A percentile compares a stretch with the other conserved stretches of the same genome.
phyloP scores from a whole-genome alignment of 257 asterid genomes.

The Solanum tarapatanum region DNA sequence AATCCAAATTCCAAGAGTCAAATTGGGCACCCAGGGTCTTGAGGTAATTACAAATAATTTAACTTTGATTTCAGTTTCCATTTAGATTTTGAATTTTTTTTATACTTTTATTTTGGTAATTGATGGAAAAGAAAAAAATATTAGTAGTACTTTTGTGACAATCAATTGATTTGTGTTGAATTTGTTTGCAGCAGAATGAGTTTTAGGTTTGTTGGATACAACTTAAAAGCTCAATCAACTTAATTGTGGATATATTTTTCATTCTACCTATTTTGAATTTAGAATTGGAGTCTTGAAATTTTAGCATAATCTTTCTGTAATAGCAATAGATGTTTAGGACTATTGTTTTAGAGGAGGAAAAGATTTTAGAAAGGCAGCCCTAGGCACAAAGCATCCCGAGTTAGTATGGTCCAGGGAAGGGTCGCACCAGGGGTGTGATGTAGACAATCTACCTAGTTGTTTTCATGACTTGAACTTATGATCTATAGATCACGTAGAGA shows the following conservation, averaged over 20 bases:
- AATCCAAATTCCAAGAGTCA: slow-evolving; percentile 34
- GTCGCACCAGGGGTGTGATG: neutral
- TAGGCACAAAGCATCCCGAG: too few species aligned
- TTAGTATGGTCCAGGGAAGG: neutral
- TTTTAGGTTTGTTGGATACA: neutral
- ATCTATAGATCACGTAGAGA: too few species aligned
- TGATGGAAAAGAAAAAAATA: neutral
- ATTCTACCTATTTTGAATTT: neutral
- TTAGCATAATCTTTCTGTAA: neutral
- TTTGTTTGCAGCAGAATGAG: neutral
- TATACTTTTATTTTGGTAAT: neutral
- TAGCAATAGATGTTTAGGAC: neutral
- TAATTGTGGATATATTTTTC: neutral
- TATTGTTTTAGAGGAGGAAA: neutral
- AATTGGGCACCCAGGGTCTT: slow-evolving; percentile 46
- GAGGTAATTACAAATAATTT: slow-evolving; percentile 17
- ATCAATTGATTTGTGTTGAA: neutral
- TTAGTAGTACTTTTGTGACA: neutral
- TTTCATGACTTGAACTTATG: neutral
- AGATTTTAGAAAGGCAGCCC: too few species aligned
- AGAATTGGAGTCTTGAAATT: neutral
- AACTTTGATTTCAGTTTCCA: neutral
- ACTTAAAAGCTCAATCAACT: neutral
- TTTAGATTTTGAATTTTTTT: neutral
- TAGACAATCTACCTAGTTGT: neutral